A percentile compares a stretch with the other conserved stretches of the same genome.
Conservation (phyloP, 2,329 filamentous ascomycete genomes). For the Neofusicoccum kwambonambiense region DNA sequence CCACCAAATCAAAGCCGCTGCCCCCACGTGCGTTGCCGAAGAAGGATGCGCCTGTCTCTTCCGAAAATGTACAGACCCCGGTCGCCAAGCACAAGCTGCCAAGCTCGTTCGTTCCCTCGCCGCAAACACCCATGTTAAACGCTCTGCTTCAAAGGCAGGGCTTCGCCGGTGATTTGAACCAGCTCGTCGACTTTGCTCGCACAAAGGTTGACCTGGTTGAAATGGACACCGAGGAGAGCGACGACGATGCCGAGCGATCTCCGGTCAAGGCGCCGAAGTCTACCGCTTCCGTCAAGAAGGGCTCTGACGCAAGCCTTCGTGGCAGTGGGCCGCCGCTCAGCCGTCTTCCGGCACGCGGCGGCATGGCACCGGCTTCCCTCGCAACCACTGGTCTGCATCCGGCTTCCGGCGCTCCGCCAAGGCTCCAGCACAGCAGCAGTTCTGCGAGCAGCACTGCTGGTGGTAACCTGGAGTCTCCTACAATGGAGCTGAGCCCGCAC, state of each 20-base stretch:
- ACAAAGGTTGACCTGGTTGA: slow-evolving; percentile 37
- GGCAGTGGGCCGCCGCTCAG: slow-evolving; percentile 6
- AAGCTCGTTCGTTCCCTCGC: slow-evolving; percentile 36
- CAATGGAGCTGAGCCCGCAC: slow-evolving; percentile 46
- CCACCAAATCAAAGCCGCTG: slow-evolving; percentile 13
- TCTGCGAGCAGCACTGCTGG: slow-evolving; percentile 7
- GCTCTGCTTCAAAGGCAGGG: slow-evolving; percentile 41
- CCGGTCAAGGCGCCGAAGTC: slow-evolving; percentile 2
- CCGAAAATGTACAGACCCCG: not conserved
- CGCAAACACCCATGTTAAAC: slow-evolving; percentile 43
- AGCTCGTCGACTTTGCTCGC: slow-evolving; percentile 35
- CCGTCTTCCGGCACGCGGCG: slow-evolving; percentile 22
- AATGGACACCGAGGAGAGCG: slow-evolving; percentile 31
- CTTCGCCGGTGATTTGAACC: slow-evolving; percentile 40
- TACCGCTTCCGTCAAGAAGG: slow-evolving; percentile 8
- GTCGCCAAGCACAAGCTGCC: not conserved
- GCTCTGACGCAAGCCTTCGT: not conserved
- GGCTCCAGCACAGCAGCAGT: slow-evolving; percentile 8
- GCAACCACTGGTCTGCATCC: slow-evolving; percentile 11
- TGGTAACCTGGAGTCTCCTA: slow-evolving; percentile 9
- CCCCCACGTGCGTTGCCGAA: slow-evolving; percentile 16
- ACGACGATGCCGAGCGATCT: slow-evolving; percentile 29
- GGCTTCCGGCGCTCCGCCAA: not conserved
- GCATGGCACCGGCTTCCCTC: slow-evolving; percentile 31
- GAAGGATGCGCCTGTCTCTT: not conserved